Conservation (phyloP, 306 rosid species). For the Astragalus glycyphyllos region DNA sequence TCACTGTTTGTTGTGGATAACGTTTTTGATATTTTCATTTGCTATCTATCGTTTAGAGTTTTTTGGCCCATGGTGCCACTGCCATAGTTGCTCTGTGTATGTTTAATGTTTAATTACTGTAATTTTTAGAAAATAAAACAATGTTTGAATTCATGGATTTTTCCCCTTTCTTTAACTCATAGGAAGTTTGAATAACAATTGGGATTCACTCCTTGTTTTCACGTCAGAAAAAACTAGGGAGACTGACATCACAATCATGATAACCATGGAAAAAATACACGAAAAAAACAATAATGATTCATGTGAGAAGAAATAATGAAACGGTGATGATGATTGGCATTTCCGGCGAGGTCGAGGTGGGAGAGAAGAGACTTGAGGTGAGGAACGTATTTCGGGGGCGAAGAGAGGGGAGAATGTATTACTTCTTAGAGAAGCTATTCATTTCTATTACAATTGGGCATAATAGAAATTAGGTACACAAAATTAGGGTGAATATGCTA, state of each 20-base stretch:
- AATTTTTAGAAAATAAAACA: neutral
- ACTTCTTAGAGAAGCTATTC: too few species aligned
- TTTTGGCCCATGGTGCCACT: neutral
- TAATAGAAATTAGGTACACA: too few species aligned
- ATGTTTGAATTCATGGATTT: constrained; percentile 21
- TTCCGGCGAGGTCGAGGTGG: constrained; percentile 72
- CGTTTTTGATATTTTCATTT: neutral
- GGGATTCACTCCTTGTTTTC: too few species aligned
- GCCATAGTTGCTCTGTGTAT: neutral
- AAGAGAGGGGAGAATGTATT: too few species aligned
- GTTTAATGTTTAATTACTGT: neutral
- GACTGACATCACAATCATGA: too few species aligned
- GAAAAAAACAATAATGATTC: too few species aligned
- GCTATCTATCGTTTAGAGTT: constrained; percentile 11
- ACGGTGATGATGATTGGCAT: constrained; percentile 29
- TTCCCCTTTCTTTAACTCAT: neutral
- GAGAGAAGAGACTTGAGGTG: constrained; percentile 75
- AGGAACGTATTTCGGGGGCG: too few species aligned
- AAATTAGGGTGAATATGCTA: too few species aligned
- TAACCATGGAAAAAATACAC: too few species aligned
- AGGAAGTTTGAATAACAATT: neutral
- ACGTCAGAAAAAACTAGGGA: too few species aligned
- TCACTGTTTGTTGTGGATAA: neutral
- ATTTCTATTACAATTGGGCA: too few species aligned
- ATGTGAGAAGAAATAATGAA: too few species aligned